Evolutionary conservation across 768 basidiomycete species (phyloP), one percentile per base, ranked within the genome.

Genomic region (Mrakia frigida): DNA sequence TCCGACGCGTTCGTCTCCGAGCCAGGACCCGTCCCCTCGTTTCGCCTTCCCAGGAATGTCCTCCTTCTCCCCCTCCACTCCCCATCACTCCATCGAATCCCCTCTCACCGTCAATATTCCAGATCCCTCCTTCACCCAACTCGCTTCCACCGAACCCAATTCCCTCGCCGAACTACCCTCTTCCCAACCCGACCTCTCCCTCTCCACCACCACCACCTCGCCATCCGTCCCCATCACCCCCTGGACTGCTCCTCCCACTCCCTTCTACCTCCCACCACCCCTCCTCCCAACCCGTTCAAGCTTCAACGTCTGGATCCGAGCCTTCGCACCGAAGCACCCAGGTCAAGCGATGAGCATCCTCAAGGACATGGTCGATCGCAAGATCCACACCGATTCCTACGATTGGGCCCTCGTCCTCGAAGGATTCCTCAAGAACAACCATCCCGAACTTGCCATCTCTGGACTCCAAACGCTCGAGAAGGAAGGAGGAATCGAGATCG

Each of bases 391-490:
- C 33, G 73, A 74, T 18, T 21, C 46, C 14, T 23, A 33, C 28
- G 43, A 74, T 4, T 74, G 73, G 73, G 13, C 31, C 2, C 23
- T 31, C 21, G 52, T 74, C 46, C 46, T 74, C 43, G 73, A 61
- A 25, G 63, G 73, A 9, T 53, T 74, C 63, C 43, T 74, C 35
- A 6, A 13, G 4, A 31, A 43, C 23, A 23, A 43, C 16, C 35
- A 39, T n/a, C 28, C 33, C 21, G 73, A 74, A 61, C 25, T 46
- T 25, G 73, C 73, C 31, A 33, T 74, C 43, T 39, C 43, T 23
- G 73, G 61, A 67, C 52, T 74, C 21, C 37, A 65, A 16, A 74
- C 39, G 63, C 16, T 74, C 13, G 73, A 74, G 25, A 28, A 52
- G 39, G 63, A 74, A 37, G 73, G 60, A 23, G 63, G 73, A 28